Percentiles rank a stretch among this genome's conserved stretches.
phyloP scores from a whole-genome alignment of 2,329 filamentous ascomycete genomes.

The Drechslera avenae region DNA sequence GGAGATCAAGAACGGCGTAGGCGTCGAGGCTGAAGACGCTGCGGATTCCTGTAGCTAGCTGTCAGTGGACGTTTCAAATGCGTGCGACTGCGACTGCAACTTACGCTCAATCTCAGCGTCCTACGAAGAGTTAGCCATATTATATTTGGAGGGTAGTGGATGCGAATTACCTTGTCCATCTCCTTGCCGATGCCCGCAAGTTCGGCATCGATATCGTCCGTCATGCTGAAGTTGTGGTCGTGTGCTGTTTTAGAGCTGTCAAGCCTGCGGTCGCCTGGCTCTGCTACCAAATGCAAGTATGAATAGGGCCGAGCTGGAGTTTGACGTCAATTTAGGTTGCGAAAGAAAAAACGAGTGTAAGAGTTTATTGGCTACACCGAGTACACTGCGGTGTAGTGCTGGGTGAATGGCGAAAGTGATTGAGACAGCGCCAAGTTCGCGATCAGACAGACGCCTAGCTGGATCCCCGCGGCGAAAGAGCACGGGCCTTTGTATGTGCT shows the following conservation, averaged over 20 bases:
- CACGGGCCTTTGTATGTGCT: conserved; percentile 25
- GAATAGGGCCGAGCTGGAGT: background rate
- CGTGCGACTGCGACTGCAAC: too few species aligned
- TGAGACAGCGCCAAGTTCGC: background rate
- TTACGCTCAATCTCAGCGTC: conserved; percentile 89
- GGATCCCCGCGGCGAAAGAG: conserved; percentile 30
- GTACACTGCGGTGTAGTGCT: too few species aligned
- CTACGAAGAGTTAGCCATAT: conserved; percentile 35
- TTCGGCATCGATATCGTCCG: conserved; percentile 67
- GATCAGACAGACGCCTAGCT: conserved; percentile 5
- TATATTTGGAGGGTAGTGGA: too few species aligned
- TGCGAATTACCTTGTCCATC: conserved; percentile 68
- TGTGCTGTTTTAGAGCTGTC: background rate
- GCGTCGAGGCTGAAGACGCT: conserved; percentile 83
- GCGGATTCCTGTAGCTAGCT: conserved; percentile 61
- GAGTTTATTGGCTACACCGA: too few species aligned
- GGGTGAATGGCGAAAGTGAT: conserved; percentile 3
- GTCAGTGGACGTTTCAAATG: too few species aligned
- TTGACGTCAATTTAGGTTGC: too few species aligned
- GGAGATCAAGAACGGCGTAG: conserved; percentile 93
- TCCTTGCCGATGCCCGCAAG: conserved; percentile 87
- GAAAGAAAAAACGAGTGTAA: too few species aligned
- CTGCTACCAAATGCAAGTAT: too few species aligned
- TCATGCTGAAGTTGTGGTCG: conserved; percentile 46
- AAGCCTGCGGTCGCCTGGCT: background rate